Evolutionary conservation across 2,329 filamentous ascomycete genomes (phyloP).

Genomic region (Calonectria pauciramosa): DNA sequence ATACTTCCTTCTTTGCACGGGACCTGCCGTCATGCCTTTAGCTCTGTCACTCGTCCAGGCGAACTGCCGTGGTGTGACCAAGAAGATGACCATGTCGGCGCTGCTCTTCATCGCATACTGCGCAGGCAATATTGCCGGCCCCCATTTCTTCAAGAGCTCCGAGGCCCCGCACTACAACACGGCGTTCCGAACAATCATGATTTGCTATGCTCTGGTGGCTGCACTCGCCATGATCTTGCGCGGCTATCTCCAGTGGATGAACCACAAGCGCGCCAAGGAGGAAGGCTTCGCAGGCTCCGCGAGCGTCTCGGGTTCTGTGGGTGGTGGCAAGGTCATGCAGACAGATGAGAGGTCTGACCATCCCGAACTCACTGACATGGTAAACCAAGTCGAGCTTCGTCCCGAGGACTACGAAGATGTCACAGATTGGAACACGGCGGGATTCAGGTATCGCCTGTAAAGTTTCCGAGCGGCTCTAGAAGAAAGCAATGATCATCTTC

Average conservation of each 20-base stretch:
- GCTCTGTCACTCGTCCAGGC: constrained; percentile 67
- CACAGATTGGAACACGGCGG: constrained; percentile 71
- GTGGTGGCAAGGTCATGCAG: constrained; percentile 36
- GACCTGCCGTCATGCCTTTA: constrained; percentile 67
- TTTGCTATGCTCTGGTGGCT: constrained; percentile 67
- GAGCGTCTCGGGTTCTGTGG: constrained; percentile 55
- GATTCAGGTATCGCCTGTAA: constrained; percentile 70
- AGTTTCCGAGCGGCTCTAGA: background rate
- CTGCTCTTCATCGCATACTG: constrained; percentile 70
- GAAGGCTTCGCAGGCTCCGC: constrained; percentile 59
- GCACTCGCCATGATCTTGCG: constrained; percentile 59
- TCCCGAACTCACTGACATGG: background rate
- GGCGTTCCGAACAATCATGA: constrained; percentile 67
- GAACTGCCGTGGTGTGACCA: constrained; percentile 70
- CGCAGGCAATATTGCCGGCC: constrained; percentile 68
- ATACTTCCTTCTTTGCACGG: constrained; percentile 69
- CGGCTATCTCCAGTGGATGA: constrained; percentile 61
- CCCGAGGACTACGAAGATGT: constrained; percentile 67
- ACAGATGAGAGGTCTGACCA: background rate
- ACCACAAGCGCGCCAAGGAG: constrained; percentile 54
- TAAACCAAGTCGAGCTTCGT: constrained; percentile 12
- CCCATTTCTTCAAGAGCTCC: constrained; percentile 64
- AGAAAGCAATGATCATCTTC: background rate
- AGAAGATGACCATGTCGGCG: constrained; percentile 72
- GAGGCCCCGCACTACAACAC: constrained; percentile 67